These are phyloP conservation scores for Russula lepida DNA, from an alignment of 768 basidiomycete genomes.

Conservation along the genomic window DNA sequence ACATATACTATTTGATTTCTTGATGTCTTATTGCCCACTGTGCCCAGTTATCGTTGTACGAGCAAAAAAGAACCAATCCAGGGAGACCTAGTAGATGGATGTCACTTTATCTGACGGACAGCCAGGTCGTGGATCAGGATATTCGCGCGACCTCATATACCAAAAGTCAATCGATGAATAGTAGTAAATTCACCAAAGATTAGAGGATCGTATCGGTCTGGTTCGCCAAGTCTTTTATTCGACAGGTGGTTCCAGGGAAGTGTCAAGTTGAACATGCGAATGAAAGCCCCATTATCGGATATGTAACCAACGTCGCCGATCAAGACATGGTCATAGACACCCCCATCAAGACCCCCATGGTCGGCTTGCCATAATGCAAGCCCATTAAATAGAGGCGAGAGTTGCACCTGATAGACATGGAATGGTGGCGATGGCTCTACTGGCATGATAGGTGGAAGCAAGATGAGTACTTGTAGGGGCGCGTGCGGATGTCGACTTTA, in stretches of 20 bases:
- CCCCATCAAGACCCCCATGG: neutral
- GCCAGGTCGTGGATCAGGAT: too few species aligned
- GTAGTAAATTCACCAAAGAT: neutral
- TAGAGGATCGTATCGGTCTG: neutral
- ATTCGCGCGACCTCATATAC: too few species aligned
- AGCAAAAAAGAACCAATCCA: too few species aligned
- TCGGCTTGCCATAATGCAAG: conserved; percentile 15
- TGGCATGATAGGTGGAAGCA: neutral
- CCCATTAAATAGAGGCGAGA: conserved; percentile 4
- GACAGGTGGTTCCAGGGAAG: neutral
- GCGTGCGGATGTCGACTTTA: too few species aligned
- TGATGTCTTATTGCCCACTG: too few species aligned
- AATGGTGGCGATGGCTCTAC: neutral
- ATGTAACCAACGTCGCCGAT: conserved; percentile 22
- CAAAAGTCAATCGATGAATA: too few species aligned
- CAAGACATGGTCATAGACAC: conserved; percentile 11
- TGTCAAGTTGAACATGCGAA: conserved; percentile 17
- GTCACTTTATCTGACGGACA: too few species aligned
- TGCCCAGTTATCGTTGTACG: too few species aligned
- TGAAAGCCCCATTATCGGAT: conserved; percentile 10
- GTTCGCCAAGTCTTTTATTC: neutral
- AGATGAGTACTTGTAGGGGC: too few species aligned
- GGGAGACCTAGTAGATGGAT: too few species aligned
- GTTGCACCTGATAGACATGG: conserved; percentile 12
- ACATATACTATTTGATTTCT: too few species aligned